Base-by-base conservation (phyloP, 805 yeast genomes). In the Ogataea minuta region DNA sequence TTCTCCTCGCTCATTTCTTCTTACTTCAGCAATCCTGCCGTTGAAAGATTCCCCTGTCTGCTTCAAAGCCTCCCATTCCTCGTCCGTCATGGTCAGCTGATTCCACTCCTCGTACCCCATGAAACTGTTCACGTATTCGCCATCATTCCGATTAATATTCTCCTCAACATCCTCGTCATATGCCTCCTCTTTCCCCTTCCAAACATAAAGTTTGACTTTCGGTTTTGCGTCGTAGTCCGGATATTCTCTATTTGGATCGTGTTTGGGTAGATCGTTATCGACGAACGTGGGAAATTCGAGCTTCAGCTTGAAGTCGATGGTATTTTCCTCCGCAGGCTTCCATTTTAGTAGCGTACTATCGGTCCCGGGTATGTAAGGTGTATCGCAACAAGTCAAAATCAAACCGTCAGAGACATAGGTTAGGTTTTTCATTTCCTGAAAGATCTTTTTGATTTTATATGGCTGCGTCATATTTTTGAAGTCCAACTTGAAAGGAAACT, bases 271-370 rank as follows among this genome's bases (percentile, higher is more conserved):
- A 39, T 80, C 85, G 5, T 75, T 75, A 57, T 84, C 91, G 31
- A 72, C 72, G 50, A 50, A 79, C 7, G 62, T 50, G 12, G 79
- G 77, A 52, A 86, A 85, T 24, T 72, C 72, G 43, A 88, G 61
- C 23, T 71, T 70, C 44, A 93, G 62, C 57, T 81, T 81, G 63
- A 87, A 93, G 63, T 93, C 99, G 30, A 95, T 77, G 0, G 97
- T 84, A 53, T 93, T 95, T 61, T 91, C 99, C 46, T 86, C 86
- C 9, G 95, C 87, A 2, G 99, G 98, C 57, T 93, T 93, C 99
- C 99, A 93, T 63, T 95, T 93, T 39, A 93, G 66, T 34, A 93
- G 68, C 6, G 88, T 77, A 0, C 78, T 73, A 60, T 93, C 98
- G 1, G 98, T 91, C 10, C 98, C 98, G 46, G 81, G 78, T 3